Evolutionary conservation across 306 rosid species (phyloP), one percentile per base, ranked within the genome.

Genomic region (Datisca glomerata): DNA sequence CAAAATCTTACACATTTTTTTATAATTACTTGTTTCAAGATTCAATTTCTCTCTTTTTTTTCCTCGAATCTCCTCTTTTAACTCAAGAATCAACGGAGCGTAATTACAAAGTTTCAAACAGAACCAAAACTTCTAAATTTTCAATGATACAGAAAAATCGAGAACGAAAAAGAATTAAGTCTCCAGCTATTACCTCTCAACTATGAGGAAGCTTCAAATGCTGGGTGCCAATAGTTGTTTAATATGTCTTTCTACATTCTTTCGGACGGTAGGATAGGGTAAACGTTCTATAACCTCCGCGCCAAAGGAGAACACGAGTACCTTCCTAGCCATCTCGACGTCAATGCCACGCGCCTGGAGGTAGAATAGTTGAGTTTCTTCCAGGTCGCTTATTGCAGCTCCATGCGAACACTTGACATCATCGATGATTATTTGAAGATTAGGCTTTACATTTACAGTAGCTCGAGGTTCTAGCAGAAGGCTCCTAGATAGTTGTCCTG

Each of bases 391-490:
- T 53, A 89, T 84, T 21, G 98, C 98, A 55, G 93, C 95, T 53
- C 95, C 98, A 54, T 89, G 98, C 6, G 98, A 89, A 51, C 98
- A 89, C 64, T 80, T 84, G 33, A 89, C 98, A 6, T 89, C 86
- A 31, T 89, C 78, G 0, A 95, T 93, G 27, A 89, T 71, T 36
- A 89, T 89, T 52, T 84, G 98, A 55, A 89, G 98, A 72, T 89
- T 89, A 2, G 95, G 98, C 46, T 89, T 84, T 23, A 84, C 79
- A 47, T 89, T 84, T 39, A 84, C 86, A 5, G 86, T 77, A 2
- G 95, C 98, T 18, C 91, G 91, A 38, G 98, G 95, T 56, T 79
- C 93, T 13, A 89, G 86, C 18, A 89, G 93, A 65, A 89, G 95
- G 63, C 84, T 80, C 65, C 95, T 72, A 22, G 95, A 72, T 49